Evolutionary conservation across 2,329 filamentous ascomycete genomes (phyloP).

Genomic region (Fonsecaea multimorphosa): DNA sequence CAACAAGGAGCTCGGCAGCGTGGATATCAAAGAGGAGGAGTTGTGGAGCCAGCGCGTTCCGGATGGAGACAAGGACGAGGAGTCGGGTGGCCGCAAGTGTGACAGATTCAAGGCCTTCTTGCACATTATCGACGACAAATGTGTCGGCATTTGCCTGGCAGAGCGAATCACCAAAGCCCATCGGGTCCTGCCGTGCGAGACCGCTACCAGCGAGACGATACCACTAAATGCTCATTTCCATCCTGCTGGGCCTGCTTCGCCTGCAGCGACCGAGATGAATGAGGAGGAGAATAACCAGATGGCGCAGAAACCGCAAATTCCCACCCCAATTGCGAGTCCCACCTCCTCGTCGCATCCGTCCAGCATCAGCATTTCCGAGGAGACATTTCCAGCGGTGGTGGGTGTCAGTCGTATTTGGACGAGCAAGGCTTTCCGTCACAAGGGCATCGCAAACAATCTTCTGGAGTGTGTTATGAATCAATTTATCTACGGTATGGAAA

Average conservation of each 20-base stretch:
- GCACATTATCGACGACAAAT: conserved; percentile 66
- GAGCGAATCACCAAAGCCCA: conserved; percentile 66
- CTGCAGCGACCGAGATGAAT: conserved; percentile 32
- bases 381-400: conserved; percentile 57
- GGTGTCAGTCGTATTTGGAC: conserved; percentile 72
- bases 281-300: conserved; percentile 22
- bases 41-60: conserved; percentile 61
- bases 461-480: conserved; percentile 62
- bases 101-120: conserved; percentile 67
- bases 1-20: conserved; percentile 66
- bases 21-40: conserved; percentile 62
- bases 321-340: conserved; percentile 33
- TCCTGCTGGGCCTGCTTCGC: conserved; percentile 21
- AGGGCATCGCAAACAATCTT: conserved; percentile 63
- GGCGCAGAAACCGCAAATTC: conserved; percentile 28
- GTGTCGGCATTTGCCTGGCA: conserved; percentile 66
- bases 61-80: conserved; percentile 43
- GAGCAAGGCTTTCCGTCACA: conserved; percentile 60
- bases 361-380: conserved; percentile 54
- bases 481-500: conserved; percentile 62
- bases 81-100: conserved; percentile 38
- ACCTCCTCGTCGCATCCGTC: conserved; percentile 43
- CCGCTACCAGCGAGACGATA: conserved; percentile 29
- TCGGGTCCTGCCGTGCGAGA: conserved; percentile 47
- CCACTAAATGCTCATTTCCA: conserved; percentile 30